These are phyloP conservation scores for Zizania palustris DNA, from an alignment of 202 grass and related monocot species.

Conservation along the genomic window DNA sequence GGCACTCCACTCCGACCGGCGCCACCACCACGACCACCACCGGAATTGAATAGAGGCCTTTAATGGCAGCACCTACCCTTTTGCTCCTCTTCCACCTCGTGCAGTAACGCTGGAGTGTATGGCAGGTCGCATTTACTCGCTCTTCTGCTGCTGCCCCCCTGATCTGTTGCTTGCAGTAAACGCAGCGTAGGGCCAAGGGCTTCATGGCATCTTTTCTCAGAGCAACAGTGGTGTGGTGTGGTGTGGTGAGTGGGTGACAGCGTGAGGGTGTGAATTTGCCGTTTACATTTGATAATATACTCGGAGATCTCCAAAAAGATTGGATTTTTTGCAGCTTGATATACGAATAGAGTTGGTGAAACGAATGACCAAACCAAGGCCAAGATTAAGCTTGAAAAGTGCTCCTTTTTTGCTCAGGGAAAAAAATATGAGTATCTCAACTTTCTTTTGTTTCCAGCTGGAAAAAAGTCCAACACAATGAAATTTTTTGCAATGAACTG, in stretches of 20 bases:
- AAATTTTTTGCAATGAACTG: not conserved
- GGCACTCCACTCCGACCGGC: not conserved
- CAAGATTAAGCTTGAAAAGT: not conserved
- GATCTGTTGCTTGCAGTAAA: not conserved
- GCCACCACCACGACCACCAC: conserved; percentile 23
- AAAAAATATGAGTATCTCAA: not conserved
- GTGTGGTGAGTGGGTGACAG: no score
- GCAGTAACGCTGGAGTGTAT: not conserved
- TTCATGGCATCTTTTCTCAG: not conserved
- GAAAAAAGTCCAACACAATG: not conserved
- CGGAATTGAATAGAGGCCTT: conserved; percentile 33
- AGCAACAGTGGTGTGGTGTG: not conserved
- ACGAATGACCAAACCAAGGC: no score
- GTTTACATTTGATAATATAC: not conserved
- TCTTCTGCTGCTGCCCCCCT: not conserved
- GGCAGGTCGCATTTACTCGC: conserved; percentile 25
- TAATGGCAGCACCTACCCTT: conserved; percentile 25
- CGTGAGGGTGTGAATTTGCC: not conserved
- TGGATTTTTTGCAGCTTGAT: no score
- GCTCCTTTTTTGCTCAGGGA: not conserved
- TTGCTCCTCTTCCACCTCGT: conserved; percentile 17
- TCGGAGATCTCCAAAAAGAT: no score
- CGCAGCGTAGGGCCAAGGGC: not conserved
- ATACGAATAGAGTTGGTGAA: no score
- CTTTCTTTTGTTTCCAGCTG: not conserved